Base-by-base conservation (phyloP, 176 grass and related monocot species). In the Aegilops tauschii region DNA sequence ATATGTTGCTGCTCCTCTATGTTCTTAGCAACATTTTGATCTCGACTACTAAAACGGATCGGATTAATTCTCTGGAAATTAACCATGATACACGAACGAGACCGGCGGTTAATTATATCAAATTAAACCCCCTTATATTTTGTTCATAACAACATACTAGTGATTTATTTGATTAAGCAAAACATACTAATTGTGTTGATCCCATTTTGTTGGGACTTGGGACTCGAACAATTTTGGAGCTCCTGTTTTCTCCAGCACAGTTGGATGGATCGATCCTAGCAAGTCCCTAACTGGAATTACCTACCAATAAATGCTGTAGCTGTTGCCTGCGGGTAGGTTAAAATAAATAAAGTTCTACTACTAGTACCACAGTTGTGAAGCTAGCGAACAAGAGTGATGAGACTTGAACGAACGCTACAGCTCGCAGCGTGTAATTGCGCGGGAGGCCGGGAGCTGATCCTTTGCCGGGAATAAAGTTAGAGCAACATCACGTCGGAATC, bases 401-500 rank as follows among this genome's bases (percentile, higher is more conserved):
- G 39, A 42, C 37, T 42, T 80, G 88, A 85, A 85, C 77, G 36
- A 70, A 27, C 72, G 11, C 32, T 27, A 42, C 77, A 69, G 83
- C 78, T 77, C 35, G 49, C 34, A 21, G 20, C 18, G 34, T 85
- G 82, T 76, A 86, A 85, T 82, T 90, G 68, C 69, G 13, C 5
- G 36, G 12, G 12, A 66, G 13, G 12, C 34, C 62, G 45, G 45
- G 45, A 49, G 45, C 45, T 49, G 12, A 10, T 80, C 77, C n/a
- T 81, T 82, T 82, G 79, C 85, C 83, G 62, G 71, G 29, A 58
- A 70, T 79, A 70, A 69, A 77, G 71, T 29, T 69, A 25, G 44
- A 35, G 37, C 61, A 50, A 69, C 64, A 82, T 35, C 29, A 63
- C 28, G 28, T 64, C 74, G 20, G 50, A 63, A 28, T 70, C 78